These are phyloP conservation scores for Stevia rebaudiana DNA, from an alignment of 140 eudicot species.

Conservation along the genomic window DNA sequence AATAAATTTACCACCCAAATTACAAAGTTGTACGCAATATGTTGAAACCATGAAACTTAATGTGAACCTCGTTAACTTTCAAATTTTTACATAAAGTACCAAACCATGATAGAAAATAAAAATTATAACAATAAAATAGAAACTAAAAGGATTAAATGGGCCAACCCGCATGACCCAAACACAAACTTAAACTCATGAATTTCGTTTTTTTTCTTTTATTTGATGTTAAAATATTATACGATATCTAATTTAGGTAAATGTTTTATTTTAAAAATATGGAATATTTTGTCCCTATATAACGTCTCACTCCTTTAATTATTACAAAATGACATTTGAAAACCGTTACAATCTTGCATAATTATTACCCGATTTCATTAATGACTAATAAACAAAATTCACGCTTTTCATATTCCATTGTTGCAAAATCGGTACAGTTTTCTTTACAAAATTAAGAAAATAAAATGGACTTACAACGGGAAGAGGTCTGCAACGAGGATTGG, in stretches of 20 bases:
- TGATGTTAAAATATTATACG: no score
- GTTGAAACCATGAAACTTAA: no score
- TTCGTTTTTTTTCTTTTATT: no score
- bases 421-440: neutral
- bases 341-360: slow-evolving; percentile 11
- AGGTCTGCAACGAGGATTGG: slow-evolving; percentile 33
- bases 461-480: slow-evolving; percentile 58
- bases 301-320: neutral
- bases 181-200: no score
- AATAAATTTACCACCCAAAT: no score
- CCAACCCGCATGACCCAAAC: no score
- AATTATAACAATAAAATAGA: no score
- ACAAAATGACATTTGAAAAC: neutral
- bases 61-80: no score
- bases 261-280: neutral
- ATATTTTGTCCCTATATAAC: neutral
- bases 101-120: no score
- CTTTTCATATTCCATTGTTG: slow-evolving; percentile 1
- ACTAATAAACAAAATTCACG: neutral
- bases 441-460: neutral
- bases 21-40: no score
- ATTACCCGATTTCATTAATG: neutral
- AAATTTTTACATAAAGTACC: no score
- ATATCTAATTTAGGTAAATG: neutral
- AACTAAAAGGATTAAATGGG: no score